A percentile compares a stretch with the other conserved stretches of the same genome.
phyloP scores from a whole-genome alignment of 2,329 filamentous ascomycete genomes.

The Diaporthe caulivora region DNA sequence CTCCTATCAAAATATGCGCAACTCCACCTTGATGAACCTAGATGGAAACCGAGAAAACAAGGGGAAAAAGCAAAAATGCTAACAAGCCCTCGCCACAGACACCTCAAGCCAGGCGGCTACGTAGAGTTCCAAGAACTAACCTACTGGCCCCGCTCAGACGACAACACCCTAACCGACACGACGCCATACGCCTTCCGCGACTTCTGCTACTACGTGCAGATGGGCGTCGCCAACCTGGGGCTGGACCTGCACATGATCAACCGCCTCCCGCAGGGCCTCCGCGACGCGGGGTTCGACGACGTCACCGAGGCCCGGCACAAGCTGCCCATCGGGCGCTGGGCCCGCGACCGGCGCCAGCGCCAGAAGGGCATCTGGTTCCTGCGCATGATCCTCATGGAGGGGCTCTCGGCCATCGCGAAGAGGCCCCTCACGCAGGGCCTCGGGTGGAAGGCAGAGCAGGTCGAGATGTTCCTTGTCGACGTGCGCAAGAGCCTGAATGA shows the following conservation, averaged over 20 bases:
- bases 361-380: slow-evolving; percentile 59
- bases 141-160: slow-evolving; percentile 57
- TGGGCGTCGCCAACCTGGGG: slow-evolving; percentile 56
- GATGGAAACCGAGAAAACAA: background rate
- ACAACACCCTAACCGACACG: slow-evolving; percentile 53
- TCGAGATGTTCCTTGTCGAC: slow-evolving; percentile 52
- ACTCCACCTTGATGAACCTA: no score
- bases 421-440: slow-evolving; percentile 48
- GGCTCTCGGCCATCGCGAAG: slow-evolving; percentile 47
- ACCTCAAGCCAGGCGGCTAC: slow-evolving; percentile 65
- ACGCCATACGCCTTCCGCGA: slow-evolving; percentile 61
- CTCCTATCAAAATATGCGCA: no score
- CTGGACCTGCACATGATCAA: slow-evolving; percentile 57
- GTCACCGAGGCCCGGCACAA: slow-evolving; percentile 53
- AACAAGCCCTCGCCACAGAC: slow-evolving; percentile 47
- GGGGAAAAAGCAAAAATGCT: background rate
- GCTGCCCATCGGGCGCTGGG: slow-evolving; percentile 63
- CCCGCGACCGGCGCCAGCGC: slow-evolving; percentile 55
- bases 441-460: slow-evolving; percentile 51
- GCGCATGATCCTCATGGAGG: slow-evolving; percentile 55
- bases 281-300: slow-evolving; percentile 56
- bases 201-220: slow-evolving; percentile 55
- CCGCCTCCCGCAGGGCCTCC: slow-evolving; percentile 51
- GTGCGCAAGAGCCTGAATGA: slow-evolving; percentile 50
- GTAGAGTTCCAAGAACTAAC: slow-evolving; percentile 63